Conservation (phyloP, 352 stramenopile species). For the Phytophthora pistaciae region DNA sequence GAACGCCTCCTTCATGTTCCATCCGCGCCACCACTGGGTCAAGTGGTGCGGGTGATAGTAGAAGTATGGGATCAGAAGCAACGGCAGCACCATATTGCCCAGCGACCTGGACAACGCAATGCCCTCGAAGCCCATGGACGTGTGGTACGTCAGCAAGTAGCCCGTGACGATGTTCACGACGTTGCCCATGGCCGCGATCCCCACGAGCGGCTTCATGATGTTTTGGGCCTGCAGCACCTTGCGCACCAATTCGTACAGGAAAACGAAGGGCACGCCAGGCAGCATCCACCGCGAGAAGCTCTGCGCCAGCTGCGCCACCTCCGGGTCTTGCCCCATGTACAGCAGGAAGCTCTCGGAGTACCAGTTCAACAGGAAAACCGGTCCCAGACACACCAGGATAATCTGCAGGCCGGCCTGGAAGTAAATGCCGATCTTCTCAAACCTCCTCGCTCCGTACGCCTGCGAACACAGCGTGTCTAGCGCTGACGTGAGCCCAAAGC, state of each 20-base stretch:
- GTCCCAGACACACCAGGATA: slow-evolving; percentile 49
- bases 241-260: slow-evolving; percentile 83
- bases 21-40: slow-evolving; percentile 55
- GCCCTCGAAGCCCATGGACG: slow-evolving; percentile 73
- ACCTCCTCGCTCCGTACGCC: slow-evolving; percentile 65
- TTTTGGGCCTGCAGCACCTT: slow-evolving; percentile 86
- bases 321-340: slow-evolving; percentile 50
- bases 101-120: slow-evolving; percentile 71
- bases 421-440: slow-evolving; percentile 80
- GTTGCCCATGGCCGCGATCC: slow-evolving; percentile 67
- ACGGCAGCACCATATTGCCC: slow-evolving; percentile 55
- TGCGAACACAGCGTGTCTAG: slow-evolving; percentile 84
- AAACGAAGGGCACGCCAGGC: slow-evolving; percentile 72
- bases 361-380: slow-evolving; percentile 71
- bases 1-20: slow-evolving; percentile 43
- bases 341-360: slow-evolving; percentile 58
- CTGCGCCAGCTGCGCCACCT: slow-evolving; percentile 64
- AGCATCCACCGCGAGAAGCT: slow-evolving; percentile 71
- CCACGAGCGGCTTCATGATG: slow-evolving; percentile 77
- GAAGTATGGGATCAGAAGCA: slow-evolving; percentile 69
- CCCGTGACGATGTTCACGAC: slow-evolving; percentile 72
- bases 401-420: slow-evolving; percentile 75
- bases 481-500: slow-evolving; percentile 70
- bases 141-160: slow-evolving; percentile 80
- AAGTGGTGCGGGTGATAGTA: slow-evolving; percentile 41